A percentile compares a stretch with the other conserved stretches of the same genome.
Conservation (phyloP, 768 basidiomycete genomes). For the Dioszegia hungarica region DNA sequence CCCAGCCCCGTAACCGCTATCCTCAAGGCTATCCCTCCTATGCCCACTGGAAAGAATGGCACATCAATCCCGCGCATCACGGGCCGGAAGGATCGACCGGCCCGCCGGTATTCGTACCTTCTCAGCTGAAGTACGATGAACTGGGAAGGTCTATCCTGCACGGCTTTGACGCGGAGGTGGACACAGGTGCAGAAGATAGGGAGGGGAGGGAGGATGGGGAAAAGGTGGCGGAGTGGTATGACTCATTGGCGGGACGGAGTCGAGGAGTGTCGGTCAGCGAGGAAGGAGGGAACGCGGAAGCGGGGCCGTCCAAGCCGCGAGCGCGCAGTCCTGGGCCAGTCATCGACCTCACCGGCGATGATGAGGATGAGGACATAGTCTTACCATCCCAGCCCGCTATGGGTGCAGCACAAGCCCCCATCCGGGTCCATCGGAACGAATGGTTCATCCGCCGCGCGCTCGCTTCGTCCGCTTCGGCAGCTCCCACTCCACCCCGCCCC, state of each 20-base stretch:
- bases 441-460: slow-evolving; percentile 46
- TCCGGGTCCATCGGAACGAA: slow-evolving; percentile 27
- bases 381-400: not conserved
- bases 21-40: not conserved
- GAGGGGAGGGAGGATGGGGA: slow-evolving; percentile 21
- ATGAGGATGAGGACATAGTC: slow-evolving; percentile 3
- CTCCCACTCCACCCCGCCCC: slow-evolving; percentile 1
- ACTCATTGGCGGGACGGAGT: slow-evolving; percentile 13
- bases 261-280: too few relatives aligned
- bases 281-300: not conserved
- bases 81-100: slow-evolving; percentile 18
- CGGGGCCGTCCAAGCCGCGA: not conserved
- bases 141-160: slow-evolving; percentile 24
- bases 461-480: slow-evolving; percentile 6
- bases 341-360: slow-evolving; percentile 3
- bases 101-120: slow-evolving; percentile 29
- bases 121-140: slow-evolving; percentile 27
- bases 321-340: not conserved
- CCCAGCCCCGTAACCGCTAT: not conserved
- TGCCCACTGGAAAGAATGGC: slow-evolving; percentile 33
- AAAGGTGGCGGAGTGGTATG: slow-evolving; percentile 31
- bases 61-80: slow-evolving; percentile 33
- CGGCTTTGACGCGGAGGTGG: slow-evolving; percentile 26
- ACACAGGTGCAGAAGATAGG: slow-evolving; percentile 9
- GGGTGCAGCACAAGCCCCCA: not conserved